Evolutionary conservation across 1,284 basidiomycete species (phyloP).

Genomic region (Wolfiporia cocos): DNA sequence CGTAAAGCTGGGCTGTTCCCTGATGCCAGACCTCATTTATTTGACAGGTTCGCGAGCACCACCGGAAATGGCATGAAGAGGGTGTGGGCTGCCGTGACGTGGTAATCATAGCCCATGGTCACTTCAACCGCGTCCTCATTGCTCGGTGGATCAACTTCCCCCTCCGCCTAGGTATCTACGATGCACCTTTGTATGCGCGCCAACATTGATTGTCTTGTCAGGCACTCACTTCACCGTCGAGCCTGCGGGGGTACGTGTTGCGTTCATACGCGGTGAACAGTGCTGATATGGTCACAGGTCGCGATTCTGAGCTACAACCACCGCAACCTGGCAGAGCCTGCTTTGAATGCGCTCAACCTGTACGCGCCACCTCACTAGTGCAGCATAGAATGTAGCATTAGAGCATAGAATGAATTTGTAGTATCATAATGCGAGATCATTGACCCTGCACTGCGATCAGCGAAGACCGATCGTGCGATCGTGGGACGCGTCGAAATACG

Average conservation of each 20-base stretch:
- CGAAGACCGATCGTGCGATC: too few species aligned
- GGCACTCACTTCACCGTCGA: constrained; percentile 79
- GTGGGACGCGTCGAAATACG: too few species aligned
- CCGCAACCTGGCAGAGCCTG: constrained; percentile 68
- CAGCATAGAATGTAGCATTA: background rate
- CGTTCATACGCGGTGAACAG: constrained; percentile 2
- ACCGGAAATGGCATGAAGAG: constrained; percentile 65
- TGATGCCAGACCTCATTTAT: background rate
- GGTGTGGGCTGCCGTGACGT: constrained; percentile 64
- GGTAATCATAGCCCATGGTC: constrained; percentile 74
- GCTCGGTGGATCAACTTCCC: constrained; percentile 74
- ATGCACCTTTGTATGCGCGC: constrained; percentile 9
- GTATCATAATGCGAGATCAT: too few species aligned
- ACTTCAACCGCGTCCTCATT: constrained; percentile 83
- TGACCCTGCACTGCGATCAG: too few species aligned
- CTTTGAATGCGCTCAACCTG: constrained; percentile 68
- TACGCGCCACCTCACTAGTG: constrained; percentile 34
- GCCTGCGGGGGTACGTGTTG: constrained; percentile 61
- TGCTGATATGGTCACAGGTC: constrained; percentile 36
- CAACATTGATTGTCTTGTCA: constrained; percentile 20
- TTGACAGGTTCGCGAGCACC: constrained; percentile 66
- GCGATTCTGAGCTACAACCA: constrained; percentile 75
- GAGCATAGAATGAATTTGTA: background rate
- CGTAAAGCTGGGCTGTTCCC: constrained; percentile 6
- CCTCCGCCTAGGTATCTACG: constrained; percentile 48